Percentiles rank a stretch among this genome's conserved stretches.
Conservation (phyloP, 345 rosid genomes). For the Populus tremula region DNA sequence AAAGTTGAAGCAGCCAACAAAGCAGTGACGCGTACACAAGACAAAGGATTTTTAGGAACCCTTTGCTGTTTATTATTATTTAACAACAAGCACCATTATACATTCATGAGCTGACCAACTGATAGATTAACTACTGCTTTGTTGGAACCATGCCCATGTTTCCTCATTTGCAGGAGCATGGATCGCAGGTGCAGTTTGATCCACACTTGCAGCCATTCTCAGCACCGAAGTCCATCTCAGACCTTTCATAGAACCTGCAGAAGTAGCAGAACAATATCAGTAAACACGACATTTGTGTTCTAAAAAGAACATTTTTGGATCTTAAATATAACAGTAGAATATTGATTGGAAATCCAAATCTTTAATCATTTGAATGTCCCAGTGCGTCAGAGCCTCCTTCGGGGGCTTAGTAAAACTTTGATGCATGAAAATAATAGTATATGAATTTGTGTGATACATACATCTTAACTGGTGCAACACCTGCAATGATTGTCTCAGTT, state of each 20-base stretch:
- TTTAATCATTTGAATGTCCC: too few species aligned
- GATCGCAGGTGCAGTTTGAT: slow-evolving; percentile 58
- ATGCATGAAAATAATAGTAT: too few species aligned
- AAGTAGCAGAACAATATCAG: neutral
- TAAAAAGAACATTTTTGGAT: too few species aligned
- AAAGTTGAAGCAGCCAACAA: neutral
- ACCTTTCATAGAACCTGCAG: slow-evolving; percentile 31
- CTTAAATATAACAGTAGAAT: too few species aligned
- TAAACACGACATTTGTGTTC: too few species aligned
- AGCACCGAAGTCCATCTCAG: slow-evolving; percentile 39
- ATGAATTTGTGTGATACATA: neutral
- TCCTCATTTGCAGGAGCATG: slow-evolving; percentile 42
- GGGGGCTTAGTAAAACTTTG: too few species aligned
- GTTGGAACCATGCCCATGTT: neutral
- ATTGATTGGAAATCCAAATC: too few species aligned
- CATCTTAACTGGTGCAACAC: slow-evolving; percentile 20
- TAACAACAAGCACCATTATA: neutral
- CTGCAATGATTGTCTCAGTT: slow-evolving; percentile 19
- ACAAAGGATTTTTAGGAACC: neutral
- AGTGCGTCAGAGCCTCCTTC: too few species aligned
- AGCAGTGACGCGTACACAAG: neutral
- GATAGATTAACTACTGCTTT: neutral
- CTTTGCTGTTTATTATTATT: neutral
- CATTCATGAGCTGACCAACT: neutral
- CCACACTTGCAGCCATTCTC: slow-evolving; percentile 74